Conservation (phyloP, 345 rosid species). For the Eucalyptus viminalis region DNA sequence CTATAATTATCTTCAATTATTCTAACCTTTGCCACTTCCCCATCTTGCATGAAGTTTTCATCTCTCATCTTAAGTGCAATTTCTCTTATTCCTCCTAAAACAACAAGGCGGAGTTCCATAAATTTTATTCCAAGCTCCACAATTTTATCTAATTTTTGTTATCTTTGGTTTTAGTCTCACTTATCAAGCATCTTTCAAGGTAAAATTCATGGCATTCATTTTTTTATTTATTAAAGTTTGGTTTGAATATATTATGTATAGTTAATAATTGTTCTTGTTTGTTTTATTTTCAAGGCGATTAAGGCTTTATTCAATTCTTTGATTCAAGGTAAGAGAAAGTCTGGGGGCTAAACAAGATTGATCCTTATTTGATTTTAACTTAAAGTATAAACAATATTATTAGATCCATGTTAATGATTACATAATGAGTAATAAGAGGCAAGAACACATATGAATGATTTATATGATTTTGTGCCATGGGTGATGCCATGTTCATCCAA, state of each 20-base stretch:
- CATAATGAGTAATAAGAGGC: neutral
- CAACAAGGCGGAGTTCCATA: neutral
- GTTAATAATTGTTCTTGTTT: neutral
- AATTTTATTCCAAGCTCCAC: neutral
- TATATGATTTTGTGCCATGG: neutral
- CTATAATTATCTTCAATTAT: neutral
- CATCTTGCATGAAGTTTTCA: neutral
- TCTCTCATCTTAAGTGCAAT: neutral
- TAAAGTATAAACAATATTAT: neutral
- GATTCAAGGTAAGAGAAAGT: neutral
- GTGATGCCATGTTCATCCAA: neutral
- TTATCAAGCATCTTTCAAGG: neutral
- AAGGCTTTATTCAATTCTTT: neutral
- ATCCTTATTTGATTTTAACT: neutral
- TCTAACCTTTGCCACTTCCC: neutral
- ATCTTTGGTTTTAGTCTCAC: neutral
- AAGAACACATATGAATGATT: neutral
- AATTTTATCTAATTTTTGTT: neutral
- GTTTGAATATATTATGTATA: neutral
- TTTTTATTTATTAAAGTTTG: neutral
- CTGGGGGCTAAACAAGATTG: neutral
- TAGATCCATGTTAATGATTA: neutral
- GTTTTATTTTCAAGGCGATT: neutral
- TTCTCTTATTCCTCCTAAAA: neutral
- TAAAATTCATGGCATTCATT: neutral